Conservation (phyloP, 192 early-diverging fungal genomes). For the Rhizophagus clarus region DNA sequence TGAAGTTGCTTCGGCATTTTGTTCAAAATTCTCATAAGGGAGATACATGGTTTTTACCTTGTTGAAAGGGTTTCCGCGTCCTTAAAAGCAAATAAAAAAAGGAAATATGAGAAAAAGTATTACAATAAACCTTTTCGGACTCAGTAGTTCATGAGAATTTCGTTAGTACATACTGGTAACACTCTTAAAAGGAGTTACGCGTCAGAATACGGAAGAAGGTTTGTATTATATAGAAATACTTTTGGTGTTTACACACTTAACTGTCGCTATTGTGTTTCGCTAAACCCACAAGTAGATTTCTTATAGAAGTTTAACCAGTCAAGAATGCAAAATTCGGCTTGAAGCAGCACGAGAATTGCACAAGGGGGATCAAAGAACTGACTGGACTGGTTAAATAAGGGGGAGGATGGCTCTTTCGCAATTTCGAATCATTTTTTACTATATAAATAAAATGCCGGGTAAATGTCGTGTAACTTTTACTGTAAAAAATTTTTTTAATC, state of each 20-base stretch:
- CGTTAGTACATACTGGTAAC: background rate
- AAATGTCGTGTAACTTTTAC: slow-evolving; percentile 16
- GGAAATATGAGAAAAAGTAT: background rate
- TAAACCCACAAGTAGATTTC: background rate
- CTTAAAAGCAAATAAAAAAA: background rate
- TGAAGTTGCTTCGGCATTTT: background rate
- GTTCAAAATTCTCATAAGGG: background rate
- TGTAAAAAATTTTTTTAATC: background rate
- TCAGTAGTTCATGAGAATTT: background rate
- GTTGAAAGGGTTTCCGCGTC: background rate
- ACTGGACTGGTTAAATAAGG: background rate
- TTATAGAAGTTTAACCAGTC: background rate
- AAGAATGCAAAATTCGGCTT: background rate
- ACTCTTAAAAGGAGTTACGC: slow-evolving; percentile 16
- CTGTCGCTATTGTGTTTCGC: background rate
- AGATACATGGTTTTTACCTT: background rate
- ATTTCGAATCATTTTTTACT: background rate
- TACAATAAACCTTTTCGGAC: background rate
- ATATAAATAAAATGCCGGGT: slow-evolving; percentile 12
- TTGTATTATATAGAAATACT: background rate
- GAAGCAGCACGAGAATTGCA: slow-evolving; percentile 9
- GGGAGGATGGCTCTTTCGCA: background rate
- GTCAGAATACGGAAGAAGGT: background rate
- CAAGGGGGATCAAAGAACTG: background rate
- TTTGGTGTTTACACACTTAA: background rate